Evolutionary conservation across 1,139 yeast species (phyloP).

Genomic region (Suhomyces taliae): DNA sequence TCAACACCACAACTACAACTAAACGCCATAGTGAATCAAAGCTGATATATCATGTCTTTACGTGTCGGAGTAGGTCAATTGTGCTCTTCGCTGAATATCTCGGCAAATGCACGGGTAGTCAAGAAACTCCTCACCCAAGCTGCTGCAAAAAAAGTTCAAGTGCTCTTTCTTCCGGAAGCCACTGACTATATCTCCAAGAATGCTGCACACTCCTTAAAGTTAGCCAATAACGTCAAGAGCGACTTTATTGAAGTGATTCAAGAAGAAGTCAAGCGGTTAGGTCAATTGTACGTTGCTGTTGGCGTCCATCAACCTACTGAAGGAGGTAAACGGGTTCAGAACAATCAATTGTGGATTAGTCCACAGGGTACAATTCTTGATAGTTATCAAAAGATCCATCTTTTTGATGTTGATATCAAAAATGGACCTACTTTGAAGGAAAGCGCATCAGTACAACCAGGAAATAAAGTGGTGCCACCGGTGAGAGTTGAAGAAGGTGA

Average conservation of each 20-base stretch:
- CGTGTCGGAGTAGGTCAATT: slow-evolving; percentile 82
- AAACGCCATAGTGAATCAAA: background rate
- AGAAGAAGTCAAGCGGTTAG: slow-evolving; percentile 41
- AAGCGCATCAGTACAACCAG: slow-evolving; percentile 81
- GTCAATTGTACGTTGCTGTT: slow-evolving; percentile 41
- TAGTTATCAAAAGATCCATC: slow-evolving; percentile 79
- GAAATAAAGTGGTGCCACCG: slow-evolving; percentile 54
- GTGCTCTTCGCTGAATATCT: slow-evolving; percentile 67
- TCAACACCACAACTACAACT: background rate
- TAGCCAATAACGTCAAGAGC: slow-evolving; percentile 54
- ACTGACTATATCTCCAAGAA: slow-evolving; percentile 79
- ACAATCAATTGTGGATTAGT: slow-evolving; percentile 71
- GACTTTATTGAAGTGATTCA: slow-evolving; percentile 55
- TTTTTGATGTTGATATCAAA: slow-evolving; percentile 83
- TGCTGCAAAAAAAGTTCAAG: slow-evolving; percentile 53
- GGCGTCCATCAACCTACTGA: slow-evolving; percentile 81
- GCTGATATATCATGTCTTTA: slow-evolving; percentile 6
- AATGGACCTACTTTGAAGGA: slow-evolving; percentile 75
- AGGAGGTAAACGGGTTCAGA: slow-evolving; percentile 51
- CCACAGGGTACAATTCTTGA: slow-evolving; percentile 62
- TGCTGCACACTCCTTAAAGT: slow-evolving; percentile 60
- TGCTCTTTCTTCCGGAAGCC: slow-evolving; percentile 90
- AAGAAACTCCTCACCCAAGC: slow-evolving; percentile 63
- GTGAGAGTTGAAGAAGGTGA: slow-evolving; percentile 46
- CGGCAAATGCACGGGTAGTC: slow-evolving; percentile 59